phyloP scores from a whole-genome alignment of 2,329 filamentous ascomycete species.

The Exophiala sideris region DNA sequence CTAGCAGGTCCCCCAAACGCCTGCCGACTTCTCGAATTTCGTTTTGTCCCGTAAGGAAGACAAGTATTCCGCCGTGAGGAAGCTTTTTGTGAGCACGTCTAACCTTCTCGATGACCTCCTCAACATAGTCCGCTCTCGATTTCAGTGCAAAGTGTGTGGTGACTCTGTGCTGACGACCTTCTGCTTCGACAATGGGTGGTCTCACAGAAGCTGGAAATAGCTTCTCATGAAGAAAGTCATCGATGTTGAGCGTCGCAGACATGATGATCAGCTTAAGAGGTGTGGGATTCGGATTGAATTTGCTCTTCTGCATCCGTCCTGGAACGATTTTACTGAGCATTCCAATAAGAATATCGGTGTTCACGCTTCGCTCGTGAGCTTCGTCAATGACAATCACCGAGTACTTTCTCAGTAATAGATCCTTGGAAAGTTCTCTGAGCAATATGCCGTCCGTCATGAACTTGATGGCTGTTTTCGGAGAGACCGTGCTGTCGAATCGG shows the following conservation, averaged over 20 bases:
- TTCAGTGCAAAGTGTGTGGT: conserved; percentile 82
- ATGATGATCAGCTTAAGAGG: conserved; percentile 95
- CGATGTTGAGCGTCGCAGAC: conserved; percentile 90
- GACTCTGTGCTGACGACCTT: conserved; percentile 88
- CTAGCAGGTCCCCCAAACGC: conserved; percentile 55
- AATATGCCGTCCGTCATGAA: conserved; percentile 99
- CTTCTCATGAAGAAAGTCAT: conserved; percentile 83
- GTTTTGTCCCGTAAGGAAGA: conserved; percentile 90
- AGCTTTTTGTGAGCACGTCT: conserved; percentile 83
- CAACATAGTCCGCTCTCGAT: conserved; percentile 82
- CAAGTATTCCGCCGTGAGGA: conserved; percentile 83
- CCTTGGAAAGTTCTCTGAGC: conserved; percentile 83
- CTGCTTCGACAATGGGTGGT: conserved; percentile 82
- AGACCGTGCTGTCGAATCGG: conserved; percentile 82
- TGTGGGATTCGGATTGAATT: conserved; percentile 66
- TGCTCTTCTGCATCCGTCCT: conserved; percentile 69
- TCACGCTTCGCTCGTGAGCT: conserved; percentile 93
- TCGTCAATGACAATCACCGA: conserved; percentile 94
- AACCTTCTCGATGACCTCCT: conserved; percentile 85
- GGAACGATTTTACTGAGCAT: conserved; percentile 93
- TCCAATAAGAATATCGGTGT: conserved; percentile 96
- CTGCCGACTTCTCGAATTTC: conserved; percentile 86
- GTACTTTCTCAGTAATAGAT: conserved; percentile 84
- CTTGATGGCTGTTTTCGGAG: conserved; percentile 81
- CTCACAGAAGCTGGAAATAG: conserved; percentile 66